Conservation (phyloP, 192 early-diverging fungal species). For the Coemansia sp. region DNA sequence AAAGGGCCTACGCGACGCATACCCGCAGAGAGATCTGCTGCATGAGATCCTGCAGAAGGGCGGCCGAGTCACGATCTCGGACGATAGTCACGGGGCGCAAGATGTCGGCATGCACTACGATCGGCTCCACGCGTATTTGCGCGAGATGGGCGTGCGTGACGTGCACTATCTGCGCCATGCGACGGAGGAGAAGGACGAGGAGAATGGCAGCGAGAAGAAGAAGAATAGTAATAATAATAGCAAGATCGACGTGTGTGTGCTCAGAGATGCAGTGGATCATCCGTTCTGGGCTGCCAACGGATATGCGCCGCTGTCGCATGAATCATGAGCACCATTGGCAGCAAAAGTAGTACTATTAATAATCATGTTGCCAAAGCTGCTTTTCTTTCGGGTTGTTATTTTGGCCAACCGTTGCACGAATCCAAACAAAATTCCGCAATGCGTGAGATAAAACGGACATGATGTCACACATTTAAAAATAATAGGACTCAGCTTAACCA, state of each 20-base stretch:
- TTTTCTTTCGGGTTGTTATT: too few species aligned
- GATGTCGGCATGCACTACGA: constrained; percentile 89
- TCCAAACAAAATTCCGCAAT: too few species aligned
- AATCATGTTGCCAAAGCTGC: too few species aligned
- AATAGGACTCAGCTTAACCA: too few species aligned
- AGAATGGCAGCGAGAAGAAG: too few species aligned
- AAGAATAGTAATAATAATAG: not conserved
- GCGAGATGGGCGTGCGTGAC: constrained; percentile 59
- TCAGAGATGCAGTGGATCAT: constrained; percentile 28
- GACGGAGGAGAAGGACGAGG: not conserved
- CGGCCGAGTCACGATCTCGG: constrained; percentile 82
- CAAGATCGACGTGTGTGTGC: constrained; percentile 15
- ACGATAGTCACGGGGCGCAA: constrained; percentile 90
- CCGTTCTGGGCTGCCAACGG: constrained; percentile 44
- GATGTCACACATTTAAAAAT: too few species aligned
- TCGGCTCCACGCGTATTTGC: constrained; percentile 68
- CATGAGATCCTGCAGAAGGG: constrained; percentile 63
- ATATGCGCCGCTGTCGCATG: not conserved
- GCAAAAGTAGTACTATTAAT: too few species aligned
- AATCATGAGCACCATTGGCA: not conserved
- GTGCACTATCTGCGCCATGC: constrained; percentile 54
- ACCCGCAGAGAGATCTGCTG: constrained; percentile 85
- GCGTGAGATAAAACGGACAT: too few species aligned
- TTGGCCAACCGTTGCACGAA: too few species aligned
- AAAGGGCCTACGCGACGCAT: constrained; percentile 81